These are phyloP conservation scores for Paecilomyces variotii DNA, from an alignment of 2,329 filamentous ascomycete genomes.

Conservation along the genomic window DNA sequence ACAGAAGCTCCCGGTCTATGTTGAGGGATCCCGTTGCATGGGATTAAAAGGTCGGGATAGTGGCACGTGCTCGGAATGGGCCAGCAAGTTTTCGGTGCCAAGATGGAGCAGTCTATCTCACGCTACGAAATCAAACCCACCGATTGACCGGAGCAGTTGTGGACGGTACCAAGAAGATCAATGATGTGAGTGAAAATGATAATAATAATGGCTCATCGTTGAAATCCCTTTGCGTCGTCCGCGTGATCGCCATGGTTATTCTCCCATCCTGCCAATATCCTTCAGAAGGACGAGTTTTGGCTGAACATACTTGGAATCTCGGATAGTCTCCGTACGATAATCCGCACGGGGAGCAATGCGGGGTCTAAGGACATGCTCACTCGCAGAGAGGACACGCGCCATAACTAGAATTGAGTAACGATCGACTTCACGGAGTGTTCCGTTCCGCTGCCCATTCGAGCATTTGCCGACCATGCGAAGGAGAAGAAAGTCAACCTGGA, in stretches of 20 bases:
- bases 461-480: not conserved
- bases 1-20: not conserved
- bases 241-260: not conserved
- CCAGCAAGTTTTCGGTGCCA: not conserved
- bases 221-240: not conserved
- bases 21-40: not conserved
- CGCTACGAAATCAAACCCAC: not conserved
- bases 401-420: not conserved
- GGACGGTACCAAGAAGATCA: not conserved
- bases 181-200: not conserved
- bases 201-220: not conserved
- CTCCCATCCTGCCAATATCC: not conserved
- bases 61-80: not conserved
- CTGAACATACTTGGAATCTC: not conserved
- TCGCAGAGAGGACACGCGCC: not conserved
- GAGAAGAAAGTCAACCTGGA: not conserved
- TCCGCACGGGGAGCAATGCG: not conserved
- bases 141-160: not conserved
- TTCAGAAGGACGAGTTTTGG: not conserved
- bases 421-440: not conserved
- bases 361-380: not conserved
- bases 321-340: not conserved
- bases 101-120: not conserved
- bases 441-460: not conserved
- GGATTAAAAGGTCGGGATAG: not conserved